Evolutionary conservation across 441 rosid genomes (phyloP).

Genomic region (Melastoma candidum): DNA sequence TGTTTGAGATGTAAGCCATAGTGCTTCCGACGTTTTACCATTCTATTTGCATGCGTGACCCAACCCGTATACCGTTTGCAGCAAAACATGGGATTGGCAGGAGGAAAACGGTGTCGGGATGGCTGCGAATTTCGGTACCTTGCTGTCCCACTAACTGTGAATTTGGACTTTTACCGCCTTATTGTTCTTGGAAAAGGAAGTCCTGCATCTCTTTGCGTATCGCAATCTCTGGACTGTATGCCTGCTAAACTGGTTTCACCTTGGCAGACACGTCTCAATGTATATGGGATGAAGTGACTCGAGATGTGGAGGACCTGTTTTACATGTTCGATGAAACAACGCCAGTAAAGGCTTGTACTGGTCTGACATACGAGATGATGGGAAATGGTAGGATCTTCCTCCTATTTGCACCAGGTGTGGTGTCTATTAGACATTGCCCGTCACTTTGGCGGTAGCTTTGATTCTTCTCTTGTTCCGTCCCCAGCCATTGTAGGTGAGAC

Average conservation of each 20-base stretch:
- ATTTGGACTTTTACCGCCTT: too few relatives aligned
- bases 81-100: too few relatives aligned
- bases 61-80: too few relatives aligned
- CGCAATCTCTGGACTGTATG: too few relatives aligned
- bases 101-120: too few relatives aligned
- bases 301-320: conserved; percentile 49
- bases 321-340: conserved; percentile 60
- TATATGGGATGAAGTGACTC: conserved; percentile 30
- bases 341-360: conserved; percentile 74
- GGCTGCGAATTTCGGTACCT: too few relatives aligned
- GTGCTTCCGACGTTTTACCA: too few relatives aligned
- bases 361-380: conserved; percentile 42
- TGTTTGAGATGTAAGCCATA: too few relatives aligned
- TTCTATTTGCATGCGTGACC: too few relatives aligned
- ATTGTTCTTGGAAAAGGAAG: too few relatives aligned
- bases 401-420: background rate
- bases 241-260: background rate
- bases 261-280: conserved; percentile 25
- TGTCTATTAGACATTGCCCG: background rate
- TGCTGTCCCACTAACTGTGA: too few relatives aligned
- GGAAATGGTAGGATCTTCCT: conserved; percentile 22
- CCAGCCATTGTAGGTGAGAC: conserved; percentile 30
- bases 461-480: conserved; percentile 8
- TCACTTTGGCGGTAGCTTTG: conserved; percentile 2
- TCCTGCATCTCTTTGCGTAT: too few relatives aligned